Conservation (phyloP, 768 basidiomycete species). For the Termitomyces sp. region DNA sequence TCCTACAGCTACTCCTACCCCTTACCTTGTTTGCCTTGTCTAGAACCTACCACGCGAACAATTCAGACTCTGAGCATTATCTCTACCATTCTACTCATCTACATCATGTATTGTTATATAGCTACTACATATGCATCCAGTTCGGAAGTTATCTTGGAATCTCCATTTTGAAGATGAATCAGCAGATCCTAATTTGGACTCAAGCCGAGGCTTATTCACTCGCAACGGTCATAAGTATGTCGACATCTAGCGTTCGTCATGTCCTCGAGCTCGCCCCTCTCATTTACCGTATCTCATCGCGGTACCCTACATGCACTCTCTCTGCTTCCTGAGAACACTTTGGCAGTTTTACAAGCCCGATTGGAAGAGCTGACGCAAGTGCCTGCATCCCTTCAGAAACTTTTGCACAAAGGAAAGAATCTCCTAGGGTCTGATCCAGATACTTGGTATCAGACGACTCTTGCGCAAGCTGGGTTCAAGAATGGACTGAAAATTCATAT, state of each 20-base stretch:
- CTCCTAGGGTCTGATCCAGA: constrained; percentile 23
- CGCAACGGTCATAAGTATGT: background rate
- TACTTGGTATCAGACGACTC: constrained; percentile 24
- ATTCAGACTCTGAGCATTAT: background rate
- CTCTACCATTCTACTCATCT: background rate
- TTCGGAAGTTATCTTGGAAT: background rate
- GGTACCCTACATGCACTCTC: constrained; percentile 47
- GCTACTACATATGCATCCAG: too few species aligned
- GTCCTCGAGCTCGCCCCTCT: constrained; percentile 13
- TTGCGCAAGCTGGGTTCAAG: constrained; percentile 51
- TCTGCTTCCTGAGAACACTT: constrained; percentile 44
- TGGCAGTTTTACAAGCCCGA: constrained; percentile 46
- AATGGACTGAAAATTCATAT: constrained; percentile 67
- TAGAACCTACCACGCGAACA: background rate
- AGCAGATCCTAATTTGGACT: constrained; percentile 3
- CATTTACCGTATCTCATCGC: constrained; percentile 40
- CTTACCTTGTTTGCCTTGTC: too few species aligned
- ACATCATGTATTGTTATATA: background rate
- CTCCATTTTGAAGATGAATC: background rate
- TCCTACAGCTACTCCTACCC: background rate
- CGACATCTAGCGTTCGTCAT: constrained; percentile 2
- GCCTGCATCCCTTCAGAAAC: constrained; percentile 64
- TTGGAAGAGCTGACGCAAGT: constrained; percentile 66
- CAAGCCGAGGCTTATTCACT: constrained; percentile 3
- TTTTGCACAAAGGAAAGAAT: constrained; percentile 70